These are phyloP conservation scores for Sicyos baderoa DNA, from an alignment of 306 rosid genomes.

Conservation along the genomic window DNA sequence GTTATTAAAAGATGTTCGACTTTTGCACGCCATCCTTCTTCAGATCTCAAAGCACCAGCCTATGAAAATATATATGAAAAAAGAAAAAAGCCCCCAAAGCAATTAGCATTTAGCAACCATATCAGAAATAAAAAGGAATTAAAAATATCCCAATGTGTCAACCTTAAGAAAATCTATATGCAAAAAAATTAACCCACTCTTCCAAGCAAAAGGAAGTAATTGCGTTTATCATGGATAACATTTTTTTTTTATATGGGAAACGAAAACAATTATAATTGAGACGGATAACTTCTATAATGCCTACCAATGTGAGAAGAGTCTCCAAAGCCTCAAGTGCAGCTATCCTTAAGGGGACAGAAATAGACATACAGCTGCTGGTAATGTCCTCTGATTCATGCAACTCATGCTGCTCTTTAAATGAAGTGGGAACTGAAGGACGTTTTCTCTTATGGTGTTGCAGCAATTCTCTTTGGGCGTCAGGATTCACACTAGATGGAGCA, in stretches of 20 bases:
- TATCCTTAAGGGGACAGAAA: conserved; percentile 54
- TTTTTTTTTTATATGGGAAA: no score
- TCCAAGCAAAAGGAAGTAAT: no score
- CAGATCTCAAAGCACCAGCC: conserved; percentile 63
- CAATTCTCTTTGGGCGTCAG: conserved; percentile 28
- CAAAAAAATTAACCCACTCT: no score
- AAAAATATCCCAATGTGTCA: neutral
- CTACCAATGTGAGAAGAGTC: conserved; percentile 70
- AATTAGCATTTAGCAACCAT: no score
- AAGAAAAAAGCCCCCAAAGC: no score
- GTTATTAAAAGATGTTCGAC: conserved; percentile 54
- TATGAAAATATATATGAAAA: conserved; percentile 17
- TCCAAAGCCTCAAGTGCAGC: conserved; percentile 84
- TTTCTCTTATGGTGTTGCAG: conserved; percentile 49
- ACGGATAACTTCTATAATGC: conserved; percentile 11
- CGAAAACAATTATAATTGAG: no score
- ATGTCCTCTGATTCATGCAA: conserved; percentile 31
- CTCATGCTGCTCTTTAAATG: conserved; percentile 36
- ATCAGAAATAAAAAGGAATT: neutral
- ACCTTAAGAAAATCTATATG: neutral
- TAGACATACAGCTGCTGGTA: conserved; percentile 22
- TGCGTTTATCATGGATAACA: no score
- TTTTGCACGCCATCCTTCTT: conserved; percentile 49
- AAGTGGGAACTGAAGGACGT: conserved; percentile 27
- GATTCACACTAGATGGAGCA: conserved; percentile 28